These are phyloP conservation scores for Thalassiosira exigua DNA, from an alignment of 352 stramenopile species.

Conservation along the genomic window DNA sequence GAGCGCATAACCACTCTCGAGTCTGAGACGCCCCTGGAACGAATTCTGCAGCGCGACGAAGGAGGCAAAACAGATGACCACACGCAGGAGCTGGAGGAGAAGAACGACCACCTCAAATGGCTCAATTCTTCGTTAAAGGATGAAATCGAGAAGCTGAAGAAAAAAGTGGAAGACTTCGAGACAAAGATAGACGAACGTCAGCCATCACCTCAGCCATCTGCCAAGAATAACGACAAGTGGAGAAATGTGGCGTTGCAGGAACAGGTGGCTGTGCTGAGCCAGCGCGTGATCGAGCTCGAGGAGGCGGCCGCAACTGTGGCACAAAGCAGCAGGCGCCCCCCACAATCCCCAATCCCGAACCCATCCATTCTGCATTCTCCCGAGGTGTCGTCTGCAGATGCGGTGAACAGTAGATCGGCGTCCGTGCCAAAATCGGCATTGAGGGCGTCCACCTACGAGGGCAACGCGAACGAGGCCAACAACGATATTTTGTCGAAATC, in stretches of 20 bases:
- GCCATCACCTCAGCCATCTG: no score
- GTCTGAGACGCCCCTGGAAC: slow-evolving; percentile 48
- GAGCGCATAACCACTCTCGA: slow-evolving; percentile 61
- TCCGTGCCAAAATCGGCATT: no score
- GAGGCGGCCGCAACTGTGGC: slow-evolving; percentile 33
- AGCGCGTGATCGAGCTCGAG: slow-evolving; percentile 60
- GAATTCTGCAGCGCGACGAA: slow-evolving; percentile 16
- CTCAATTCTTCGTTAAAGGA: slow-evolving; percentile 58
- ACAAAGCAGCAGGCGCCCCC: background rate
- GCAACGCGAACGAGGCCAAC: no score
- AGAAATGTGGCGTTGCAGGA: slow-evolving; percentile 73
- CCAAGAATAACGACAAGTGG: slow-evolving; percentile 70
- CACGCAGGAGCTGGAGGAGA: slow-evolving; percentile 29
- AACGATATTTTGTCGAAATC: no score
- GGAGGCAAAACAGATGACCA: slow-evolving; percentile 24
- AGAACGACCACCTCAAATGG: slow-evolving; percentile 55
- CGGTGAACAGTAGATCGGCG: no score
- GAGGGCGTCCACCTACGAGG: no score
- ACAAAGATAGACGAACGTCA: no score
- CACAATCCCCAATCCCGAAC: slow-evolving; percentile 24
- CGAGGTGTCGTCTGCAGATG: no score
- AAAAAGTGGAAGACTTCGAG: slow-evolving; percentile 46
- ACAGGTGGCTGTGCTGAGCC: slow-evolving; percentile 56
- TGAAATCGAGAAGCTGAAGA: slow-evolving; percentile 59
- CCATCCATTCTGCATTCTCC: slow-evolving; percentile 31